phyloP scores from a whole-genome alignment of 2,329 filamentous ascomycete species.

The Alternaria conjuncta region DNA sequence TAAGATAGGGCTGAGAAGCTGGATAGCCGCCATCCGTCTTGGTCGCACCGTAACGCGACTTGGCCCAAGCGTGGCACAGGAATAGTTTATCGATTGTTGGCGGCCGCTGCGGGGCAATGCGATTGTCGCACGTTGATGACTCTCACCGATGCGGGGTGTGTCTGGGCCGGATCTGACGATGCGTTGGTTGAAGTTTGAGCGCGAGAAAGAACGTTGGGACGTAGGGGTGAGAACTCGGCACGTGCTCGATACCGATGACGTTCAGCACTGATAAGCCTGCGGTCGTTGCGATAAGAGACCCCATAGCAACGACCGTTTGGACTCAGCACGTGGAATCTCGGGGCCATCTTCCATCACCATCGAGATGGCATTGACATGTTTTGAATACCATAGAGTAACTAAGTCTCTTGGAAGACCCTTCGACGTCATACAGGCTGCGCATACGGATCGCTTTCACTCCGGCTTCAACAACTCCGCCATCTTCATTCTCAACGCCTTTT shows the following conservation, averaged over 20 bases:
- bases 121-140: background rate
- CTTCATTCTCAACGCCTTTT: constrained; percentile 6
- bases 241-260: background rate
- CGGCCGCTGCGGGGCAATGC: background rate
- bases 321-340: background rate
- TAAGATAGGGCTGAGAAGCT: background rate
- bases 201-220: background rate
- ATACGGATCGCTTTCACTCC: background rate
- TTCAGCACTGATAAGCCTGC: background rate
- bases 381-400: background rate
- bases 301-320: background rate
- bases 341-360: background rate
- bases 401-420: background rate
- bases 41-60: background rate
- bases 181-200: background rate
- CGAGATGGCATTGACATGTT: background rate
- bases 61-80: background rate
- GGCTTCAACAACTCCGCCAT: background rate
- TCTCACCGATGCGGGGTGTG: background rate
- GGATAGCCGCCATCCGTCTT: constrained; percentile 1
- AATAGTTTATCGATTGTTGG: constrained; percentile 5
- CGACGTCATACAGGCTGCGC: background rate
- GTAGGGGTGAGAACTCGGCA: background rate
- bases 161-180: background rate
- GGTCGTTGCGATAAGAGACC: background rate